Evolutionary conservation across 805 yeast genomes (phyloP).

Genomic region (Crinitomyces ghanaensis): DNA sequence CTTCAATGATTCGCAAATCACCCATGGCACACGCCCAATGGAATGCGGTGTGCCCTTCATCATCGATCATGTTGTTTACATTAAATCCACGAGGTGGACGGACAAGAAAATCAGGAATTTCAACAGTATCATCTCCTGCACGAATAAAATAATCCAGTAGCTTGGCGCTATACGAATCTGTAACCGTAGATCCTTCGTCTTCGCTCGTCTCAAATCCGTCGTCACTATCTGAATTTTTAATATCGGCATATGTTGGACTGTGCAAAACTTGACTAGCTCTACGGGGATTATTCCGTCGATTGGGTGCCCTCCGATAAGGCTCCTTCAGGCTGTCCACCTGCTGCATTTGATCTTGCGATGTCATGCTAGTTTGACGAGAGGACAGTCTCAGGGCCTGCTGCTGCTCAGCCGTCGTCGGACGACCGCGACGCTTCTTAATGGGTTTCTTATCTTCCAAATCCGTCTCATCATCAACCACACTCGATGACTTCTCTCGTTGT

Average conservation of each 20-base stretch:
- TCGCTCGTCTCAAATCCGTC: conserved; percentile 43
- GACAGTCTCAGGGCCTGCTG: no score
- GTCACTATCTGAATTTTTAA: conserved; percentile 31
- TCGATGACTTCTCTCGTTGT: no score
- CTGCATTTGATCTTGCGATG: no score
- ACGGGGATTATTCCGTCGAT: no score
- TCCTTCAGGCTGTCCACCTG: no score
- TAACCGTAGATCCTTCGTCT: no score
- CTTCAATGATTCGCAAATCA: conserved; percentile 60
- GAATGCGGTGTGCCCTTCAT: conserved; percentile 86
- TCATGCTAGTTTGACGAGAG: no score
- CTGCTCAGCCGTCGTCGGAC: no score
- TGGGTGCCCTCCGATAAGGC: no score
- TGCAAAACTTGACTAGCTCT: neutral
- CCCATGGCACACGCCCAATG: conserved; percentile 99
- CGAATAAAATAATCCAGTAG: conserved; percentile 43
- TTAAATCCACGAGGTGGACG: conserved; percentile 57
- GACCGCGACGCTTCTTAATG: conserved; percentile 11
- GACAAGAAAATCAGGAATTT: conserved; percentile 52
- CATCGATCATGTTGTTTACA: conserved; percentile 74
- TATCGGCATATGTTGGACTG: conserved; percentile 1
- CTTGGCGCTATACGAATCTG: conserved; percentile 26
- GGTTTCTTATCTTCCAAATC: no score
- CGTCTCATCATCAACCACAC: no score
- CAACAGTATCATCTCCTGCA: conserved; percentile 45